Conservation (phyloP, 2,329 filamentous ascomycete species). For the Pseudogymnoascus sp. region DNA sequence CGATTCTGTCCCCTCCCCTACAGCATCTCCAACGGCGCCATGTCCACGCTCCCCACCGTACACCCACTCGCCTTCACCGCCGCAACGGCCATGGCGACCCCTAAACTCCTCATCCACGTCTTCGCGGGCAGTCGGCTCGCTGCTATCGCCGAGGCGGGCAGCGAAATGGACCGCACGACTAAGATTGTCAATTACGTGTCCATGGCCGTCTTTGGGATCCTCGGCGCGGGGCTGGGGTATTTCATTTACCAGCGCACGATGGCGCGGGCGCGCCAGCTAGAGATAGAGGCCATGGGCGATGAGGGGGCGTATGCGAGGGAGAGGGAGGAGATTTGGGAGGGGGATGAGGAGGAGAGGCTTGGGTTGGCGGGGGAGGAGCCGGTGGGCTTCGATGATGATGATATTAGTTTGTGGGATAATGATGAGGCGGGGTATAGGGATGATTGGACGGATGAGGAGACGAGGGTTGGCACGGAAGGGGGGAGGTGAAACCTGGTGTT, state of each 20-base stretch:
- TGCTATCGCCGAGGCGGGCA: conserved; percentile 70
- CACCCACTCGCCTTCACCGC: conserved; percentile 65
- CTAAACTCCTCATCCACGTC: conserved; percentile 83
- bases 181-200: conserved; percentile 76
- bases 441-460: conserved; percentile 26
- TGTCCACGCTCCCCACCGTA: conserved; percentile 88
- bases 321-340: conserved; percentile 20
- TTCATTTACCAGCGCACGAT: conserved; percentile 73
- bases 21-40: conserved; percentile 84
- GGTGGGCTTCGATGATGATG: conserved; percentile 26
- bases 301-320: conserved; percentile 10
- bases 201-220: conserved; percentile 61
- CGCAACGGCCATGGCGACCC: conserved; percentile 72
- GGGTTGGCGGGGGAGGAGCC: conserved; percentile 21
- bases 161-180: conserved; percentile 69
- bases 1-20: conserved; percentile 88
- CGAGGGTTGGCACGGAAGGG: conserved; percentile 13
- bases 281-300: conserved; percentile 20
- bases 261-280: conserved; percentile 51
- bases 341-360: conserved; percentile 13
- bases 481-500: background rate
- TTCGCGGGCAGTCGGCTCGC: conserved; percentile 85
- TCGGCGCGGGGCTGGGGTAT: conserved; percentile 70
- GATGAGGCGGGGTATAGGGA: conserved; percentile 24
- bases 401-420: conserved; percentile 29